These are phyloP conservation scores for Aspergillus persii DNA, from an alignment of 2,329 filamentous ascomycete species.

Conservation along the genomic window DNA sequence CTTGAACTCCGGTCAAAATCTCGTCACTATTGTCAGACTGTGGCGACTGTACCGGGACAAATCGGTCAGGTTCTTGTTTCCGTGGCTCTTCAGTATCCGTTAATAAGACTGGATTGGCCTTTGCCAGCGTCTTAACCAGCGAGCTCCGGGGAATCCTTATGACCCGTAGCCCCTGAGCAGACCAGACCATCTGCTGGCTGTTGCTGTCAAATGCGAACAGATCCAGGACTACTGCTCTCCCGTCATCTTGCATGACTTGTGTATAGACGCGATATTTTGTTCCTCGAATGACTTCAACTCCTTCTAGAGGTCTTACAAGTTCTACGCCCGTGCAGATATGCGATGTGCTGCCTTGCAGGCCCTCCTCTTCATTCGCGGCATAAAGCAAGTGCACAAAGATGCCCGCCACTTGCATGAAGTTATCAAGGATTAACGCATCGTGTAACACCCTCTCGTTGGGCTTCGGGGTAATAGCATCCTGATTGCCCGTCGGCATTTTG, in stretches of 20 bases:
- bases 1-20: neutral
- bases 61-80: neutral
- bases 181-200: neutral
- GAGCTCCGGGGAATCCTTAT: neutral
- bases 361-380: constrained; percentile 17
- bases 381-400: constrained; percentile 31
- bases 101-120: neutral
- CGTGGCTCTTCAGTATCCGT: neutral
- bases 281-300: too few relatives aligned
- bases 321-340: constrained; percentile 23
- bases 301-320: neutral
- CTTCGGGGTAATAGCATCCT: constrained; percentile 14
- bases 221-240: neutral
- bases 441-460: neutral
- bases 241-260: neutral
- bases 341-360: constrained; percentile 5
- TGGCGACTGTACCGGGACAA: neutral
- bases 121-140: neutral
- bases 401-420: constrained; percentile 32
- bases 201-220: neutral
- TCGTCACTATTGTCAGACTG: too few relatives aligned
- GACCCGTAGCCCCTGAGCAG: neutral
- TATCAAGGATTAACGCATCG: constrained; percentile 15
- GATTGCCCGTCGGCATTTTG: constrained; percentile 7
- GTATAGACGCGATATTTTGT: neutral